Evolutionary conservation across 805 yeast species (phyloP).

Genomic region (Kodamaea neixiangensis): DNA sequence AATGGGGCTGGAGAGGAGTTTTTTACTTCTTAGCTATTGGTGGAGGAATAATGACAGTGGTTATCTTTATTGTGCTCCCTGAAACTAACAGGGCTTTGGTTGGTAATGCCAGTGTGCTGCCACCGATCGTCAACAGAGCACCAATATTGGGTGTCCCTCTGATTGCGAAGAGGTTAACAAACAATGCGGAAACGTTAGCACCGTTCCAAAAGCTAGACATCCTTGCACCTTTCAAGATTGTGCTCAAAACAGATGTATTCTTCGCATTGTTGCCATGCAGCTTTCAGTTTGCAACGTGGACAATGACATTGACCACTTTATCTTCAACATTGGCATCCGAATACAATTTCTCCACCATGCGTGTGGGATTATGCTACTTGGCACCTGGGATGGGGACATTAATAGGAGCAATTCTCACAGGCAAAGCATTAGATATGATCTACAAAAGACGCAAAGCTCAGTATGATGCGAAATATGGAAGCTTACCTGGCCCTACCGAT

Average conservation of each 20-base stretch:
- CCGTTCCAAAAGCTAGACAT: conserved; percentile 10
- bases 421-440: conserved; percentile 54
- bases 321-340: conserved; percentile 52
- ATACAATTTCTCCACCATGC: conserved; percentile 54
- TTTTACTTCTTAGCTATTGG: conserved; percentile 75
- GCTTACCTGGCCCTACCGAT: conserved; percentile 5
- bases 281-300: conserved; percentile 69
- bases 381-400: conserved; percentile 74
- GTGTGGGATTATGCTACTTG: conserved; percentile 70
- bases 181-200: conserved; percentile 1
- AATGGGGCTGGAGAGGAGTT: conserved; percentile 67
- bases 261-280: conserved; percentile 58
- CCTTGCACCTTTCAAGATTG: conserved; percentile 41
- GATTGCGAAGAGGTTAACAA: background rate
- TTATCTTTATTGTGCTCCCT: conserved; percentile 49
- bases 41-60: conserved; percentile 46
- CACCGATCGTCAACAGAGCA: conserved; percentile 46
- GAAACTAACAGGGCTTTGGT: conserved; percentile 74
- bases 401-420: conserved; percentile 59
- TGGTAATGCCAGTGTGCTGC: conserved; percentile 71
- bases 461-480: conserved; percentile 28
- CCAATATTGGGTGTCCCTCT: conserved; percentile 35
- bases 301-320: conserved; percentile 64
- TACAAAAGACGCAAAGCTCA: conserved; percentile 37
- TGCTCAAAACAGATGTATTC: conserved; percentile 45